Evolutionary conservation across 2,329 filamentous ascomycete species (phyloP).

Genomic region (Monilinia vaccinii-corymbosi): DNA sequence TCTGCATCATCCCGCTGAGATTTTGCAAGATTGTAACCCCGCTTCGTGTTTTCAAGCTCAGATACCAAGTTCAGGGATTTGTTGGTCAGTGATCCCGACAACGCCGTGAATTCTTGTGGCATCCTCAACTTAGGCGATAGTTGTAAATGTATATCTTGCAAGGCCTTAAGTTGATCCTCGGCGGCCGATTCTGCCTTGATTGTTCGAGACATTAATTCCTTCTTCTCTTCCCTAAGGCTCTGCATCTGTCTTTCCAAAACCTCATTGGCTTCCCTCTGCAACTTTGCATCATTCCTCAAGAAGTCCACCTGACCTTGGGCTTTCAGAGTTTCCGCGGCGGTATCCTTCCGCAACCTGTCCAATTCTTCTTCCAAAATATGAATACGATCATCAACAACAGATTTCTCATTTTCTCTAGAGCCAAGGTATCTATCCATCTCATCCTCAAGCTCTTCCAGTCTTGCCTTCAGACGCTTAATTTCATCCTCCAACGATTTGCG

Average conservation of each 20-base stretch:
- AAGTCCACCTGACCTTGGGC: constrained; percentile 54
- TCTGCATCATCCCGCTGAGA: constrained; percentile 55
- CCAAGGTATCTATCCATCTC: constrained; percentile 80
- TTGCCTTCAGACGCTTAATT: constrained; percentile 64
- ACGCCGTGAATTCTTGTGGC: constrained; percentile 46
- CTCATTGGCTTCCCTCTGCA: constrained; percentile 51
- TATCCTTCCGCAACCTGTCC: constrained; percentile 50
- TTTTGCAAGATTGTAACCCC: constrained; percentile 49
- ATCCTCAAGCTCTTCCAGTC: constrained; percentile 82
- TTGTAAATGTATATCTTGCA: constrained; percentile 51
- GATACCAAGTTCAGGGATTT: constrained; percentile 49
- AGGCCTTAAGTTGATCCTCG: constrained; percentile 42
- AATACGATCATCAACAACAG: constrained; percentile 58
- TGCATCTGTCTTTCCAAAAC: constrained; percentile 50
- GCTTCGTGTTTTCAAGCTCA: constrained; percentile 51
- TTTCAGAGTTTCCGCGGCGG: constrained; percentile 47
- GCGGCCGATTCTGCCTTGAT: constrained; percentile 42
- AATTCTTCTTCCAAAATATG: constrained; percentile 63
- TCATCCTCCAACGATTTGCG: constrained; percentile 76
- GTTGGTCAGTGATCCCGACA: constrained; percentile 51
- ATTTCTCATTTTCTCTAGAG: constrained; percentile 74
- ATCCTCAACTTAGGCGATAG: constrained; percentile 43
- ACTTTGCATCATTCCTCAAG: constrained; percentile 49
- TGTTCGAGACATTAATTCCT: constrained; percentile 42
- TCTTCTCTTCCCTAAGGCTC: constrained; percentile 44